Evolutionary conservation across 345 rosid species (phyloP).

Genomic region (Clarkia xantiana): DNA sequence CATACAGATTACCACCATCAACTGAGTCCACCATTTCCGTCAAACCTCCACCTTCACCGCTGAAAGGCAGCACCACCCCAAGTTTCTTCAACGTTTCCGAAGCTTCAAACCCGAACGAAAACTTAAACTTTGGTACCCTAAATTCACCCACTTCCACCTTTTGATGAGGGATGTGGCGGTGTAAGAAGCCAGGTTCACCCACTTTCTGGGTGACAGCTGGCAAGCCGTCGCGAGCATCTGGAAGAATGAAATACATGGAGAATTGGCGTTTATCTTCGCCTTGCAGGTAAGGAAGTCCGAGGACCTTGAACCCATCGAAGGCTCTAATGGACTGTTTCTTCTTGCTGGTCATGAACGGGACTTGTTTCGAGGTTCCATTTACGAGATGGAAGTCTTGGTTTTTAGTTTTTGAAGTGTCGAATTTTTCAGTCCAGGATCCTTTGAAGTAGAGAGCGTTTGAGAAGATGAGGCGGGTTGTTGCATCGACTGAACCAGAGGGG

Average conservation of each 20-base stretch:
- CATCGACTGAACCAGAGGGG: constrained; percentile 46
- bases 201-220: constrained; percentile 9
- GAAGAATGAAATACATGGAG: constrained; percentile 69
- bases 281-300: constrained; percentile 57
- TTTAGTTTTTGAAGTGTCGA: constrained; percentile 35
- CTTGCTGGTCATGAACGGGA: constrained; percentile 64
- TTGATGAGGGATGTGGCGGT: constrained; percentile 8
- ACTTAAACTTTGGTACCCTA: constrained; percentile 11
- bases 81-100: constrained; percentile 7
- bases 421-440: constrained; percentile 63
- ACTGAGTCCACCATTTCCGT: constrained; percentile 9
- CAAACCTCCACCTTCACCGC: constrained; percentile 7
- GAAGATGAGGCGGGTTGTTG: constrained; percentile 39
- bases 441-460: constrained; percentile 78
- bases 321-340: constrained; percentile 35
- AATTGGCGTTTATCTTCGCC: constrained; percentile 51
- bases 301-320: constrained; percentile 57
- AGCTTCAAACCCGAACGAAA: constrained; percentile 11
- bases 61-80: constrained; percentile 10
- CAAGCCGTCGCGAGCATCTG: constrained; percentile 23
- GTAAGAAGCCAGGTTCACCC: constrained; percentile 8
- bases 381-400: constrained; percentile 53
- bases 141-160: constrained; percentile 9
- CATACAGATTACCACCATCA: constrained; percentile 5
- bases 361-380: constrained; percentile 33